Evolutionary conservation across 768 basidiomycete genomes (phyloP), one percentile per base, ranked within the genome.

Genomic region (Tricholoma saponaceum): DNA sequence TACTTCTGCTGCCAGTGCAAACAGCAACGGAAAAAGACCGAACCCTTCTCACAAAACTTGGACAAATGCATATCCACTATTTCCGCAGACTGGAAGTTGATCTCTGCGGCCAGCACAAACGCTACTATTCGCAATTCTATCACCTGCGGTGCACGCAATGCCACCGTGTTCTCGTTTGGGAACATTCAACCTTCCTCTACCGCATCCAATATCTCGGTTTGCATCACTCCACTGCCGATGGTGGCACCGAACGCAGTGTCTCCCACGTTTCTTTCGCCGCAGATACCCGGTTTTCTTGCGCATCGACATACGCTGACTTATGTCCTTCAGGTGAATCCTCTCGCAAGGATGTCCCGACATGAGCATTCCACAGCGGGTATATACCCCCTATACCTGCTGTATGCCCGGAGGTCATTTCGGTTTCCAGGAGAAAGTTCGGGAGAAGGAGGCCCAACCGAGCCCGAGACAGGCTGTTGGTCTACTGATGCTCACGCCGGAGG

Each of bases 1-100:
- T 90, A 83, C 70, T 67, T 92, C 74, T 80, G 71, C 66, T 71
- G 74, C 57, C 80, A 70, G 52, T 83, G 90, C 58, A 64, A 70
- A 30, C 79, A 71, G 60, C 75, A 76, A 51, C 73, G 72, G 56
- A 75, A 80, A 28, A 78, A 87, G 67, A 77, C 81, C 65, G 79
- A 74, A 68, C 76, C 77, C 20, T 93, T 83, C 78, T 83, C 79
- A 39, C 79, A 85, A 67, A 80, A 76, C 9, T 70, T 93, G 69
- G 90, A 93, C 74, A 84, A 83, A 69, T 86, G 90, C 69, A 92
- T 93, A 90, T 87, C 84, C 2, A 89, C 86, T 51, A 89, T 92
- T 62, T 86, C 84, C 5, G 73, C 79, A 20, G 87, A 91, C 66
- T 92, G 90, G 90, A 87, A 86, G 68, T 78, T 80, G 44, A 84